These are phyloP conservation scores for Citrus australasica DNA, from an alignment of 345 rosid genomes.

Conservation along the genomic window DNA sequence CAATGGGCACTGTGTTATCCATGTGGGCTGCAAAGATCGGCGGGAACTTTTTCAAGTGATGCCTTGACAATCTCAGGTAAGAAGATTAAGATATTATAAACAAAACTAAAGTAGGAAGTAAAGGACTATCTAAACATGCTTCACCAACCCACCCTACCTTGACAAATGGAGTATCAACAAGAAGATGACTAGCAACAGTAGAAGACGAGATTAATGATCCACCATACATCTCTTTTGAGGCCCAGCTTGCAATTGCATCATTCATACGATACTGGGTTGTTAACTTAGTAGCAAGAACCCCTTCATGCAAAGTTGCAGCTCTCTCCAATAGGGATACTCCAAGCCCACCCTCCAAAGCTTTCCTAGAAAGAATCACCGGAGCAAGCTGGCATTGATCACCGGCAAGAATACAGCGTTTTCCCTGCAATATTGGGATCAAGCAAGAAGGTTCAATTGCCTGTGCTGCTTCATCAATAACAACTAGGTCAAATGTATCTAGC, in stretches of 20 bases:
- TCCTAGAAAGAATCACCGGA: conserved; percentile 84
- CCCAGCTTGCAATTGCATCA: conserved; percentile 94
- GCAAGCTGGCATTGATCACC: conserved; percentile 97
- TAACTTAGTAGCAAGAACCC: conserved; percentile 63
- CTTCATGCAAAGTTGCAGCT: conserved; percentile 72
- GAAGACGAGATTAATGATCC: conserved; percentile 75
- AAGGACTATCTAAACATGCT: background rate
- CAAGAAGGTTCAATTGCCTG: conserved; percentile 96
- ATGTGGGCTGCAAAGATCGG: conserved; percentile 65
- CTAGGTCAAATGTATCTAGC: conserved; percentile 79
- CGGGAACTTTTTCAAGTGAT: background rate
- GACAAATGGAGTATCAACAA: conserved; percentile 83
- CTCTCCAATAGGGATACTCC: conserved; percentile 86
- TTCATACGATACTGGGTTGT: conserved; percentile 93
- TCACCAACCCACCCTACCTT: conserved; percentile 50
- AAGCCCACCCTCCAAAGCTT: conserved; percentile 87
- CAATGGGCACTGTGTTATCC: conserved; percentile 92
- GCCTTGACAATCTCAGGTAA: background rate
- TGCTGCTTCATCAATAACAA: conserved; percentile 94
- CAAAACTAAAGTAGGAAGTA: background rate
- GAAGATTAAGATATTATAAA: background rate
- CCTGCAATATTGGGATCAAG: conserved; percentile 95
- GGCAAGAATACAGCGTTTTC: conserved; percentile 82
- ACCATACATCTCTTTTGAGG: conserved; percentile 96
- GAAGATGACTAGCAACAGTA: conserved; percentile 76